A percentile compares a stretch with the other conserved stretches of the same genome.
These are phyloP conservation scores for Harringtonia lauricola DNA, from an alignment of 2,329 filamentous ascomycete species.

Conservation along the genomic window DNA sequence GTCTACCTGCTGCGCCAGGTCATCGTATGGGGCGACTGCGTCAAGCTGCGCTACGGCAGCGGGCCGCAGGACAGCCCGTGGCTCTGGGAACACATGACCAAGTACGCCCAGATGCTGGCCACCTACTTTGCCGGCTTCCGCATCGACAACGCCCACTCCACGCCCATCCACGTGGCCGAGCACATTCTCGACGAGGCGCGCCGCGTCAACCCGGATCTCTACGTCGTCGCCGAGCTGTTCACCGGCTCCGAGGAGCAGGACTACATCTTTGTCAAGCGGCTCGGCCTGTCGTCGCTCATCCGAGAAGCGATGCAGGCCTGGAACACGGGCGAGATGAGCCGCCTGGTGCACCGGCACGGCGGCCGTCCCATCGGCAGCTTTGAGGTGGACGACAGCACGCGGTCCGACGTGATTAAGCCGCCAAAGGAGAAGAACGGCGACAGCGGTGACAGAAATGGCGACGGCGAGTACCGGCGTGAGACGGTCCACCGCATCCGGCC, in stretches of 20 bases:
- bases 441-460: slow-evolving; percentile 17
- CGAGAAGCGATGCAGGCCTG: slow-evolving; percentile 98
- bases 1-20: slow-evolving; percentile 95
- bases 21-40: slow-evolving; percentile 97
- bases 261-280: slow-evolving; percentile 86
- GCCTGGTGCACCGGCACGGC: slow-evolving; percentile 85
- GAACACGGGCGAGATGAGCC: slow-evolving; percentile 86
- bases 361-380: slow-evolving; percentile 95
- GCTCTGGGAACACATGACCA: slow-evolving; percentile 92
- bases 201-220: slow-evolving; percentile 73
- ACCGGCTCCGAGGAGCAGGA: slow-evolving; percentile 93
- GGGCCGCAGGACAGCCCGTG: slow-evolving; percentile 78
- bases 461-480: slow-evolving; percentile 38
- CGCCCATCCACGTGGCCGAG: slow-evolving; percentile 86
- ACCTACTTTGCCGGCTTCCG: slow-evolving; percentile 93
- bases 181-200: slow-evolving; percentile 93
- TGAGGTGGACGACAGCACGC: slow-evolving; percentile 74
- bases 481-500: slow-evolving; percentile 72
- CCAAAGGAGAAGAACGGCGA: neutral
- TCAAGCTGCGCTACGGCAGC: slow-evolving; percentile 85
- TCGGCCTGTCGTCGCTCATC: slow-evolving; percentile 85
- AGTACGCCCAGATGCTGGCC: slow-evolving; percentile 83
- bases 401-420: slow-evolving; percentile 1
- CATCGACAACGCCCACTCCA: slow-evolving; percentile 97
- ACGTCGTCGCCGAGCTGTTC: slow-evolving; percentile 91